These are phyloP conservation scores for Lignosus rhinocerotis DNA, from an alignment of 1,284 basidiomycete species.

Conservation along the genomic window DNA sequence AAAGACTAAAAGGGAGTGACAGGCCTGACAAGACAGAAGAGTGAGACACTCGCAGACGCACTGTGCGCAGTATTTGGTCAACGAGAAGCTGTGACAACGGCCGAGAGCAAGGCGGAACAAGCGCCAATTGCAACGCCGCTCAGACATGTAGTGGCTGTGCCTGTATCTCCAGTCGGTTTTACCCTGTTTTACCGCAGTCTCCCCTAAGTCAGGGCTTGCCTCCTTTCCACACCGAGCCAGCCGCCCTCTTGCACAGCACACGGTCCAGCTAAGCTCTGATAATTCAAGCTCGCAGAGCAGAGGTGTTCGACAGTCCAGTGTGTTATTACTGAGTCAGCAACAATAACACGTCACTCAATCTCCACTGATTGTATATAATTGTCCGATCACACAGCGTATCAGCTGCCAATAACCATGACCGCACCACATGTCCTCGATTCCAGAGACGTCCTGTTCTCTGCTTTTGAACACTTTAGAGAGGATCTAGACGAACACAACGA, in stretches of 20 bases:
- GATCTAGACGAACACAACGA: constrained; percentile 78
- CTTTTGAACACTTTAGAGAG: constrained; percentile 63
- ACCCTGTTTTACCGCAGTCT: too few species aligned
- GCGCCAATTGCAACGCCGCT: not conserved
- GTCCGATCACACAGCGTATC: not conserved
- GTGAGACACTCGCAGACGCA: not conserved
- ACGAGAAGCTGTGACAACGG: not conserved
- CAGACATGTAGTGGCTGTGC: not conserved
- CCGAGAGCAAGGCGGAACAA: not conserved
- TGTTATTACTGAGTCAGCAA: too few species aligned
- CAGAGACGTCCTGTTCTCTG: constrained; percentile 31
- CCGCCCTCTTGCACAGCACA: too few species aligned
- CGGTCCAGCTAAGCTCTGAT: too few species aligned
- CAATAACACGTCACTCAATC: too few species aligned
- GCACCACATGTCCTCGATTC: constrained; percentile 17
- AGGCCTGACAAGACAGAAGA: not conserved
- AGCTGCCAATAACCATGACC: constrained; percentile 7
- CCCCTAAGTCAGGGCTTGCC: too few species aligned
- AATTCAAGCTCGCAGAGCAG: too few species aligned
- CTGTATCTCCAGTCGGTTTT: not conserved
- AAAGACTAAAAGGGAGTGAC: not conserved
- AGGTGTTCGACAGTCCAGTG: too few species aligned
- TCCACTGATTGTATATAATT: not conserved
- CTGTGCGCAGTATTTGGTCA: not conserved
- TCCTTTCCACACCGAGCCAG: too few species aligned